Base-by-base conservation (phyloP, 768 basidiomycete species). In the Collybia sp. region DNA sequence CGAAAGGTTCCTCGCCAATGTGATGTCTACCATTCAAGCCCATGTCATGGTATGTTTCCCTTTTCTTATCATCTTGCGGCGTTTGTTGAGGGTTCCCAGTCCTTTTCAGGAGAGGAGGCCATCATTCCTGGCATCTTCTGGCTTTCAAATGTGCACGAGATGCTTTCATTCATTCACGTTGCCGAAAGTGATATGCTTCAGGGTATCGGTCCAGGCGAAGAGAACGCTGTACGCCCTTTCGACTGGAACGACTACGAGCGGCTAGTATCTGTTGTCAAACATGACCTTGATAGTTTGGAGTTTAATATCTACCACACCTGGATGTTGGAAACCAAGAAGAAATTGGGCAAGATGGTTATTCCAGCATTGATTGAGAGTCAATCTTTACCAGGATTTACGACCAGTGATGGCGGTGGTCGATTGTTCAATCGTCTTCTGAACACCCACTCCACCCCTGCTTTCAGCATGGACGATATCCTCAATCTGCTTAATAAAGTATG, bases 261-360 rank as follows among this genome's bases (percentile, higher is more conserved):
- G 19, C 76, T 99, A 15, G 94, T 99, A 12, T 85, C 87, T n/a
- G 90, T 98, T 52, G 96, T 98, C 64, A 97, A 96, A 64, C 95
- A 98, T 60, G 96, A 99, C 63, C 82, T 99, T 36, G 96, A 98
- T 67, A 93, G 89, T 50, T 73, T 99, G 59, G 95, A 99, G 70
- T 98, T 97, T 75, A 99, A 99, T 74, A 95, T 99, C 66, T 98
- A 97, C 65, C 95, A 97, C 64, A 97, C 95, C 0, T 97, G 93
- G 90, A 98, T 99, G 93, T 71, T 88, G 46, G 96, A 97, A 70
- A 89, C 93, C 33, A 99, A 98, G 82, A 94, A 93, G 71, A 87
- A 85, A 47, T 72, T 99, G 34, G 76, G 82, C 39, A 98, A 97
- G 75, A 98, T 98, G 93, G 89, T 98, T 37, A 93, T 99, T 47